Evolutionary conservation across 169 alveolate genomes (phyloP), one percentile per base, ranked within the genome.

Genomic region (Plasmodium knowlesi): DNA sequence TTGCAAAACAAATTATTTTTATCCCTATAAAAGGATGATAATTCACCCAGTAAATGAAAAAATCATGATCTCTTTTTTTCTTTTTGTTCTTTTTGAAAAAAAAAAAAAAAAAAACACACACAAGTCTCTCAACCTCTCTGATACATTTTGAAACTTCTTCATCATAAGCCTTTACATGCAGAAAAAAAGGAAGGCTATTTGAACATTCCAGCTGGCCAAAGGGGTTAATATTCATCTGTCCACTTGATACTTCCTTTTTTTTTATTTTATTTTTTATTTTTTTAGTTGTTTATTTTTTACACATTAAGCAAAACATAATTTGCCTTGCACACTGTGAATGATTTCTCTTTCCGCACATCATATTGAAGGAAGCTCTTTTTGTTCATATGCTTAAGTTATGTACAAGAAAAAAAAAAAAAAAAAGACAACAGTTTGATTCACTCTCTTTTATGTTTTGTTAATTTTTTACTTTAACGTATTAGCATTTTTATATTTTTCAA

Each of bases 131-230:
- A 19, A 14, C 34, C 22, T 4, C 76, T 9, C 76, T 53, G 28
- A 16, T 28, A 1, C 39, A 1, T 50, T 82, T 37, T 28, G n/a
- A 50, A 50, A 16, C 34, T 6, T 28, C 71, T 37, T 50, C 74
- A 54, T 82, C 28, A 82, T 16, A 16, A 61, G n/a, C 34, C 76
- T 37, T 9, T 82, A 54, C 89, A 82, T 82, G 89, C 78, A 50
- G 54, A 54, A 53, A 82, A 61, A 61, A 61, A 14, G 67, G 19
- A 81, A 50, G 78, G 76, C 78, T 82, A 50, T 28, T 54, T 50
- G 78, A 82, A 82, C 50, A 25, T 39, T 12, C 30, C 57, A 30
- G 41, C 39, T 46, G 19, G 25, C 12, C 89, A 82, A 50, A 50
- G 39, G 22, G 30, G 61, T 34, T 8, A 25, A 6, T 16, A 61